phyloP scores from a whole-genome alignment of 768 basidiomycete genomes.

The Boletellus ananiceps region DNA sequence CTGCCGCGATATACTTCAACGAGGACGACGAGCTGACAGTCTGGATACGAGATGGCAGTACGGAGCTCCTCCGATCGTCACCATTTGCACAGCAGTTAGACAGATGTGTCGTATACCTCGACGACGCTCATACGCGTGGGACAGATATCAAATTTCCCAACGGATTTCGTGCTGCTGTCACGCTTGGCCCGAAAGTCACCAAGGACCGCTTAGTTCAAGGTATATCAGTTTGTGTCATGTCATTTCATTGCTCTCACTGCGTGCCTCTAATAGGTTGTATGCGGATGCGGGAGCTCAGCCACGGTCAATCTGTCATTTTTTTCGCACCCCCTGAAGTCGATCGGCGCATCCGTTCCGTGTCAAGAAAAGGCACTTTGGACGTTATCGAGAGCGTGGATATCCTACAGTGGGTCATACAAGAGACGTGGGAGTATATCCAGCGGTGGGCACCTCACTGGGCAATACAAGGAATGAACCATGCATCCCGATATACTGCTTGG shows the following conservation, averaged over 20 bases:
- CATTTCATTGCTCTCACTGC: not conserved
- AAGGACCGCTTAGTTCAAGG: slow-evolving; percentile 17
- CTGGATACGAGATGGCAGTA: slow-evolving; percentile 32
- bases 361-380: slow-evolving; percentile 5
- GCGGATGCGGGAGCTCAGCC: slow-evolving; percentile 49
- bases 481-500: slow-evolving; percentile 23
- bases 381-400: slow-evolving; percentile 31
- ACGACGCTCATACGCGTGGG: slow-evolving; percentile 16
- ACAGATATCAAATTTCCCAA: slow-evolving; percentile 15
- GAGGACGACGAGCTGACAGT: slow-evolving; percentile 17
- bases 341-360: slow-evolving; percentile 31
- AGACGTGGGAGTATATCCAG: slow-evolving; percentile 39
- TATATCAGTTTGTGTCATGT: not conserved
- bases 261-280: slow-evolving; percentile 42
- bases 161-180: slow-evolving; percentile 12
- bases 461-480: slow-evolving; percentile 37
- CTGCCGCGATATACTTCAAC: slow-evolving; percentile 25
- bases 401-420: slow-evolving; percentile 41
- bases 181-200: slow-evolving; percentile 13
- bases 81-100: slow-evolving; percentile 2
- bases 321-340: slow-evolving; percentile 45
- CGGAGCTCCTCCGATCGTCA: slow-evolving; percentile 37
- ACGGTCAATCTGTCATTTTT: slow-evolving; percentile 45
- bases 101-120: slow-evolving; percentile 11
- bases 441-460: slow-evolving; percentile 39